Evolutionary conservation across 495 filamentous ascomycete genomes (phyloP).

Genomic region (Clohesyomyces aquaticus): DNA sequence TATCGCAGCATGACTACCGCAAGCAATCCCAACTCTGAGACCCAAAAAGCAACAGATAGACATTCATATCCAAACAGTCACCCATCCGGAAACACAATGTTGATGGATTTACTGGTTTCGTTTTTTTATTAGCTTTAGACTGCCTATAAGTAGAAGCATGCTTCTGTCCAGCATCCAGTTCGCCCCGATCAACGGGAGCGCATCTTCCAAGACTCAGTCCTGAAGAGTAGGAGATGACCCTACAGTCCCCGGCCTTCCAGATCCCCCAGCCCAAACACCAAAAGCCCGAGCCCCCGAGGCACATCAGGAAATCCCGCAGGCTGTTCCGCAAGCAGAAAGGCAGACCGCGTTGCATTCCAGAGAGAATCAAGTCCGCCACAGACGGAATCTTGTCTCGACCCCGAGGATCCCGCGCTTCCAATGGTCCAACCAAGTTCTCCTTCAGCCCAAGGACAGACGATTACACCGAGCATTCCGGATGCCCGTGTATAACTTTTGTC

Average conservation of each 20-base stretch:
- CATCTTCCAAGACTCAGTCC: constrained; percentile 52
- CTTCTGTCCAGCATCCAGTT: constrained; percentile 56
- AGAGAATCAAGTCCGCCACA: constrained; percentile 47
- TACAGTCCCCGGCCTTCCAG: constrained; percentile 44
- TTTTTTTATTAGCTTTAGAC: constrained; percentile 44
- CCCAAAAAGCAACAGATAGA: neutral
- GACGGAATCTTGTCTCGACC: constrained; percentile 45
- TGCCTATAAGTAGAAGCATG: constrained; percentile 44
- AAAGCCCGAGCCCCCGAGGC: constrained; percentile 10
- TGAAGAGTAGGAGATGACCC: constrained; percentile 58
- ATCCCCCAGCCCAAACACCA: constrained; percentile 20
- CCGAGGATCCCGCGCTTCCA: constrained; percentile 9
- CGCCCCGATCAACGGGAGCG: constrained; percentile 46
- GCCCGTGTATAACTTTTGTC: constrained; percentile 41
- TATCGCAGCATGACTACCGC: no score
- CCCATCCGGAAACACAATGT: neutral
- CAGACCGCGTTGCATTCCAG: constrained; percentile 36
- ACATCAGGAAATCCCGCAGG: constrained; percentile 16
- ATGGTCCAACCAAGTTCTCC: constrained; percentile 18
- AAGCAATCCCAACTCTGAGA: no score
- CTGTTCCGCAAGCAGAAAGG: constrained; percentile 48
- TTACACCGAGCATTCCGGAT: constrained; percentile 54
- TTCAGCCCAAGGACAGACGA: constrained; percentile 43
- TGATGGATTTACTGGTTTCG: no score
- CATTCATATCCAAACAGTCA: neutral